Base-by-base conservation (phyloP, 1,284 basidiomycete genomes). In the Ustilago xerochloae region DNA sequence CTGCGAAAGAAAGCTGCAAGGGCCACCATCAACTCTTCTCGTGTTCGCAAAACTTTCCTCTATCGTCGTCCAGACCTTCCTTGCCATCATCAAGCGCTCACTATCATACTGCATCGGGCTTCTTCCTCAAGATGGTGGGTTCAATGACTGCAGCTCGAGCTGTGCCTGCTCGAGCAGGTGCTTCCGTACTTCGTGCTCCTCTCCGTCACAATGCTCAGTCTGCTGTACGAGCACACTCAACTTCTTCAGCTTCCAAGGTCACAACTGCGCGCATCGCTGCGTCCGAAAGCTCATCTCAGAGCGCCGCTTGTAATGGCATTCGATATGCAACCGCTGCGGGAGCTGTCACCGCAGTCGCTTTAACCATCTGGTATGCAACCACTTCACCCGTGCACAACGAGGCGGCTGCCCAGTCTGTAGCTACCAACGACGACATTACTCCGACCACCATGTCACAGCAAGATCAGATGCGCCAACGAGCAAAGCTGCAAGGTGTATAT, bases 391-490 rank as follows among this genome's bases (percentile, higher is more conserved):
- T 73, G 10, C 57, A 68, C 35, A 55, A 36, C 28, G 70, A 73
- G 32, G 70, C 54, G 3, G 63, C 57, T 8, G 64, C 70, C 15
- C 70, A 48, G 1, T 61, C 65, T 2, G 65, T 68, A 4, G 65
- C 64, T 8, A 53, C 54, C 29, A 57, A 55, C 13, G 26, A 10
- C 52, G 69, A 64, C 32, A 60, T 65, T 12, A 63, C 73, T 0
- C 54, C 68, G 0, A 64, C 68, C 24, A 65, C 63, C 28, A 50
- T 76, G 54, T 79, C 73, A 2, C 79, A 81, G 48, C 78, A 79
- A 55, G 75, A 81, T 15, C 69, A 74, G 59, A 80, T 81, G 79
- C 63, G 72, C 1, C 67, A 63, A n/a, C 66, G 79, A 10, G 61
- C 77, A 24, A 52, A 47, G 22, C 38, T 61, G 28, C 72, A 78